These are phyloP conservation scores for Colletotrichum destructivum DNA, from an alignment of 2,329 filamentous ascomycete genomes.

Conservation along the genomic window DNA sequence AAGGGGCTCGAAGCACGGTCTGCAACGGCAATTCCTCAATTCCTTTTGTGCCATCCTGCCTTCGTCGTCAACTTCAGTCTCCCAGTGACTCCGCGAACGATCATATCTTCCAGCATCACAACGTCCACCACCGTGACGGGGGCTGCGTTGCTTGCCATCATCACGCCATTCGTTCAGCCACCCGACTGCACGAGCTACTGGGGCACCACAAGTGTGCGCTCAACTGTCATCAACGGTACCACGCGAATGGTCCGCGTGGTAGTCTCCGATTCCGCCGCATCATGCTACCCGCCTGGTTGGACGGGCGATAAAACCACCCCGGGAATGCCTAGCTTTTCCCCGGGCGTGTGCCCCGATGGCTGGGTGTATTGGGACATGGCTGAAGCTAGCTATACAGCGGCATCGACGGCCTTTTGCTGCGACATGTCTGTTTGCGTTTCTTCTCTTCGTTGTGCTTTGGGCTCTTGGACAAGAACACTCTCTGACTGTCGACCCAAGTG, in stretches of 20 bases:
- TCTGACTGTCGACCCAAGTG: neutral
- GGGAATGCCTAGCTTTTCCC: conserved; percentile 20
- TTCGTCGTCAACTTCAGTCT: neutral
- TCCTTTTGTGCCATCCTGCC: neutral
- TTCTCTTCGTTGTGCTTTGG: neutral
- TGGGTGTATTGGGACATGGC: conserved; percentile 35
- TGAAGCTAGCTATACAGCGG: neutral
- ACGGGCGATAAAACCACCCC: neutral
- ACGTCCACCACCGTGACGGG: neutral
- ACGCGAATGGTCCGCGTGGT: neutral
- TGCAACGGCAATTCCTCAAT: neutral
- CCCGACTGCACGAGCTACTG: conserved; percentile 19
- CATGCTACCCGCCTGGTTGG: conserved; percentile 31
- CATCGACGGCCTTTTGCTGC: conserved; percentile 36
- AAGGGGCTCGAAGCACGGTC: neutral
- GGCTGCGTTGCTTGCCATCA: conserved; percentile 15
- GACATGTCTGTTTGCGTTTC: neutral
- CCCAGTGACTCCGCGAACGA: neutral
- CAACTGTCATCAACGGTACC: neutral
- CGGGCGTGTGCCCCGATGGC: conserved; percentile 28
- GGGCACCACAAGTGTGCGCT: neutral
- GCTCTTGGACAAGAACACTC: neutral
- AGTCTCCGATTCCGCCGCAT: conserved; percentile 15
- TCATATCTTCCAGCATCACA: neutral
- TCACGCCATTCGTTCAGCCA: conserved; percentile 30